phyloP scores from a whole-genome alignment of 305 asterid genomes.

The Solanum aculeatissimum region DNA sequence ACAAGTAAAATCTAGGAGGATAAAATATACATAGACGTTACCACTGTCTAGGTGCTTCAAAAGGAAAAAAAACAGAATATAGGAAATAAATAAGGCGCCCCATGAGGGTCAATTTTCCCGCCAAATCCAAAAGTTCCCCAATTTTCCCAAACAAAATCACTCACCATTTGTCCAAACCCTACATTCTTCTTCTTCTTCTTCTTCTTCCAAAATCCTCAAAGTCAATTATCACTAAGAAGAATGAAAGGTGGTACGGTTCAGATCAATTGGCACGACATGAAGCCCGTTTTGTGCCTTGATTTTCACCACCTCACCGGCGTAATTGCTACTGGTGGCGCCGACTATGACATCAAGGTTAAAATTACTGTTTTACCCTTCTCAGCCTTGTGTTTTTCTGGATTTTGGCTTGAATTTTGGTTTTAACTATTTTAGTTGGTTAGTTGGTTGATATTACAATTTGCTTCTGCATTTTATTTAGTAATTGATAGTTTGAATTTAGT shows the following conservation, averaged over 20 bases:
- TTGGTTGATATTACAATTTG: neutral
- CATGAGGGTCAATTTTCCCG: neutral
- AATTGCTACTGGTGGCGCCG: slow-evolving; percentile 96
- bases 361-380: neutral
- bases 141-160: neutral
- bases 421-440: neutral
- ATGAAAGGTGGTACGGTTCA: slow-evolving; percentile 94
- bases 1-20: too few relatives aligned
- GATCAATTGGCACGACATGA: slow-evolving; percentile 95
- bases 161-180: neutral
- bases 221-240: neutral
- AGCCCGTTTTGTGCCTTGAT: slow-evolving; percentile 91
- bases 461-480: neutral
- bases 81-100: neutral
- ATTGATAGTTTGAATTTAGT: neutral
- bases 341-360: slow-evolving; percentile 79
- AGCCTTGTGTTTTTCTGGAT: neutral
- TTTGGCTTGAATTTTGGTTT: neutral
- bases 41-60: too few relatives aligned
- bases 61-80: too few relatives aligned
- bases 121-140: neutral
- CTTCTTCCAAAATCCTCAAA: neutral
- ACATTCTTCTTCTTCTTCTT: neutral
- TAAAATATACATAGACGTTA: too few relatives aligned
- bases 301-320: slow-evolving; percentile 64